Evolutionary conservation across 495 filamentous ascomycete genomes (phyloP).

Genomic region (Neohortaea acidophila): DNA sequence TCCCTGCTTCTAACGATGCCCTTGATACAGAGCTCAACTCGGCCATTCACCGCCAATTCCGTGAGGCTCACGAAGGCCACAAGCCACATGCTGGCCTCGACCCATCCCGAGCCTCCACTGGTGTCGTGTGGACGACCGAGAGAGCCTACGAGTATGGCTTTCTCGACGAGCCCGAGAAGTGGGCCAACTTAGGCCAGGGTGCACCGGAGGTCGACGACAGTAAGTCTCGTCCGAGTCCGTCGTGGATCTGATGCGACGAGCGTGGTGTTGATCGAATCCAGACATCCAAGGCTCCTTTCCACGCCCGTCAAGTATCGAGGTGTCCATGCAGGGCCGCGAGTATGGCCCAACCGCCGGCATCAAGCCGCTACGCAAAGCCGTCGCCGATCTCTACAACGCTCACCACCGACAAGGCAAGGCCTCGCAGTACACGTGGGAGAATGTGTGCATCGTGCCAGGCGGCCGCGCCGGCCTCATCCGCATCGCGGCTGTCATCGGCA

Average conservation of each 20-base stretch:
- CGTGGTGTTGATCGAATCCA: background rate
- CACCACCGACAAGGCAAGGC: conserved; percentile 76
- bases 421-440: conserved; percentile 96
- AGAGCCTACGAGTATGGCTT: conserved; percentile 33
- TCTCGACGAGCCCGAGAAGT: conserved; percentile 60
- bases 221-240: too few species aligned
- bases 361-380: conserved; percentile 73
- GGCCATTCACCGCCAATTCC: conserved; percentile 73
- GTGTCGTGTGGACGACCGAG: conserved; percentile 30
- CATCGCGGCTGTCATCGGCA: conserved; percentile 85
- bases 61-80: conserved; percentile 73
- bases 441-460: conserved; percentile 94
- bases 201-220: conserved; percentile 69
- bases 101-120: conserved; percentile 50
- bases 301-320: conserved; percentile 66
- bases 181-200: conserved; percentile 92
- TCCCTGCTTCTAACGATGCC: background rate
- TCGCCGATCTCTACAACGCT: conserved; percentile 85
- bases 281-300: conserved; percentile 81
- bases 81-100: conserved; percentile 81
- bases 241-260: too few species aligned
- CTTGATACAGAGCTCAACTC: conserved; percentile 47
- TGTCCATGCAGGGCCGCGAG: conserved; percentile 61
- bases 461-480: conserved; percentile 84
- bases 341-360: conserved; percentile 92